Evolutionary conservation across 1,284 basidiomycete genomes (phyloP), one percentile per base, ranked within the genome.

Genomic region (Heterobasidion occidentale): DNA sequence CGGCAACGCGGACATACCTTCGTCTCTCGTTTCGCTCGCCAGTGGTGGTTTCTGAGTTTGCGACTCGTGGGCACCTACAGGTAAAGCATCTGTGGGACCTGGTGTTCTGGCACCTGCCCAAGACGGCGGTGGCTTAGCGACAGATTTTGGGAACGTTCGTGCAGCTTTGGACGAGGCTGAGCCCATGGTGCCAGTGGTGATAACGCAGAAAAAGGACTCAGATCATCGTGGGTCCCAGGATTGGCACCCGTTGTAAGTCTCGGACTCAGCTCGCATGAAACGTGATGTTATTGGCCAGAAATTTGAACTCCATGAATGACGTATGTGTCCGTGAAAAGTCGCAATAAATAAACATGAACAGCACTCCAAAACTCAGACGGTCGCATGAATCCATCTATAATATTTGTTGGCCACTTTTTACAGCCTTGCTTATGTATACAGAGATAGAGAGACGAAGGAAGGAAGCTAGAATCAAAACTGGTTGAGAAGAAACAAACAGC

Each of bases 161-260:
- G 77, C 73, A 52, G 78, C 74, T 71, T 88, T 93, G 7, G 90
- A 92, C 19, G 83, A 68, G 54, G 78, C 73, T 44, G 76, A 76
- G 19, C 90, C 91, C 90, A 93, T 92, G 33, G 46, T 9, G 27
- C 27, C 15, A 45, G 52, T 17, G 19, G 35, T 36, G 51, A 27
- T 34, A 33, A 27, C 5, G 27, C 27, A 27, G 27, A 27, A 27
- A 27, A 27, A 27, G 27, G 27, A 27, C 27, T 27, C 27, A 27
- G 27, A 6, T 27, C 27, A 27, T 27, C 27, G 27, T 27, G 6
- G 27, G 27, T 27, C 27, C 27, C 27, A 27, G 5, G 27, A 1
- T 27, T 27, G 27, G 27, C 27, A 27, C 27, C 27, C 27, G 27
- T 27, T 27, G 27, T 27, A 27, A 27, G 27, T 27, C 27, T 27